Base-by-base conservation (phyloP, 495 filamentous ascomycete species). In the Daldinia bambusicola region DNA sequence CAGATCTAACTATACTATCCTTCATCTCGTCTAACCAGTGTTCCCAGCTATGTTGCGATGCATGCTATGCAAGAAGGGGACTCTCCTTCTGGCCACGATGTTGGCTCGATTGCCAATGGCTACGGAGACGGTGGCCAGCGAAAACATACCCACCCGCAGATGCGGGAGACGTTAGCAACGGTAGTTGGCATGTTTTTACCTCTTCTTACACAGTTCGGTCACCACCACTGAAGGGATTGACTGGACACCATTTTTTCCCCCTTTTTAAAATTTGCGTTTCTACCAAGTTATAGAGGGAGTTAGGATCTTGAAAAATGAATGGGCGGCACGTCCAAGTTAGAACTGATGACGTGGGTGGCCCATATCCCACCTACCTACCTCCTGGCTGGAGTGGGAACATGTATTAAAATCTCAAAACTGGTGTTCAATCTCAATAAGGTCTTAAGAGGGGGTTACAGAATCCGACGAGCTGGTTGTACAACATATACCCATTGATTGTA, bases 11-110 rank as follows among this genome's bases (percentile, higher is more conserved):
- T 10, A 2, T 13, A 8, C 13, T 26, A 26, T 51, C 30, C 13
- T 50, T 50, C 13, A 61, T 8, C 7, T 45, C 53, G 31, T 43
- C 63, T 50, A 48, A 69, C 67, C 78, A 65, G 80, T 57, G 10
- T 41, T 63, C 32, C 10, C 61, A 97, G 94, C 76, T 98, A 99
- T 75, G 95, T 99, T 31, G 96, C 95, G 2, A 97, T 98, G 95
- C 95, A 99, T 76, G 93, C 94, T 2, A 97, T 98, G 93, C 93
- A 95, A 76, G 93, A 97, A 74, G 89, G 90, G 50, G 87, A 88
- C 52, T 63, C 79, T 69, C 63, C 81, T 57, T 69, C 82, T 55
- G 41, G 75, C 61, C 70, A 86, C 62, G 86, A 89, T 12, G 86
- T 88, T 51, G 83, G 84, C 63, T 75, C 77, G 7, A 77, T 78